Conservation (phyloP, 2,329 filamentous ascomycete species). For the Biscogniauxia marginata region DNA sequence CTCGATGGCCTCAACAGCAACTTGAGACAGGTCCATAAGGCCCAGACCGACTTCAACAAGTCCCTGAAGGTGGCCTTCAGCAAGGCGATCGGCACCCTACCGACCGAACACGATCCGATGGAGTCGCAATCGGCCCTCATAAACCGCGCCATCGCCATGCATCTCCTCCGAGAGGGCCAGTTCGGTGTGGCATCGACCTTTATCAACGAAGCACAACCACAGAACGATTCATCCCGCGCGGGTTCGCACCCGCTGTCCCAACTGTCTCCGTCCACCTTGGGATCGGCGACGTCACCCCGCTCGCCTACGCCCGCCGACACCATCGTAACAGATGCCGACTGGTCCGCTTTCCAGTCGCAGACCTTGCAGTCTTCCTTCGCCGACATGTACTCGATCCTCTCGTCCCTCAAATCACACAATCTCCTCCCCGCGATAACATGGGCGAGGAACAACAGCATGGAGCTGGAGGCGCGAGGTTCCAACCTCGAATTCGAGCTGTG, state of each 20-base stretch:
- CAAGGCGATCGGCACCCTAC: conserved; percentile 67
- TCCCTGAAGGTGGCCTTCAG: conserved; percentile 78
- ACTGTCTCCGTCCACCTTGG: conserved; percentile 24
- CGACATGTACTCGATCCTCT: conserved; percentile 87
- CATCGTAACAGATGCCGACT: conserved; percentile 38
- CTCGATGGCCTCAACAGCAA: conserved; percentile 79
- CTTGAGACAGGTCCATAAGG: conserved; percentile 78
- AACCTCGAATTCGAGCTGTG: conserved; percentile 95
- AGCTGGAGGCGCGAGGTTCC: conserved; percentile 78
- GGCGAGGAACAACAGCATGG: conserved; percentile 68
- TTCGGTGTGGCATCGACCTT: conserved; percentile 87
- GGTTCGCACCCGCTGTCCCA: conserved; percentile 18
- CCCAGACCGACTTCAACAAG: conserved; percentile 81
- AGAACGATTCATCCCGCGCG: conserved; percentile 10
- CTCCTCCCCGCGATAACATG: conserved; percentile 83
- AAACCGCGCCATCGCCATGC: conserved; percentile 94
- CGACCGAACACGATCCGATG: conserved; percentile 78
- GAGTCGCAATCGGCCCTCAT: conserved; percentile 73
- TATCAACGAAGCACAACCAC: conserved; percentile 63
- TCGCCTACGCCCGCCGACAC: conserved; percentile 23
- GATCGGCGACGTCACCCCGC: conserved; percentile 17
- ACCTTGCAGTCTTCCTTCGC: conserved; percentile 79
- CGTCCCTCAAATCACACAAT: conserved; percentile 71
- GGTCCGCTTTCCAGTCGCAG: conserved; percentile 59
- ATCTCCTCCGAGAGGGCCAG: conserved; percentile 89